Evolutionary conservation across 1,284 basidiomycete genomes (phyloP), one percentile per base, ranked within the genome.

Genomic region (Pholiota adiposa): DNA sequence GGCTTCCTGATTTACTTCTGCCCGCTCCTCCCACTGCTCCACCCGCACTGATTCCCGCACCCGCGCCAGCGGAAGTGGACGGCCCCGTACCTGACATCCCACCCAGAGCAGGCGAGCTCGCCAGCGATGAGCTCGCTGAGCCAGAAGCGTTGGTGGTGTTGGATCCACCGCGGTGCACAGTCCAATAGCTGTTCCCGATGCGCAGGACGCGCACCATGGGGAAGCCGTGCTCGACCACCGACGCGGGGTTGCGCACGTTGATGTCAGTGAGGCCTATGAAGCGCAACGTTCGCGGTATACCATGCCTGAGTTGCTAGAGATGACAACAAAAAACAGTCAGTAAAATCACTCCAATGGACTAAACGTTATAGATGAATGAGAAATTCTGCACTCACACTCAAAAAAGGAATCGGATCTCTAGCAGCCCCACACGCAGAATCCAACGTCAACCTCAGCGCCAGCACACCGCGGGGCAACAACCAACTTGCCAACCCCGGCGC

Each of bases 401-500:
- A 66, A 56, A 79, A 78, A 1, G 70, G 64, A n/a, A 70, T 63
- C 51, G 69, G 72, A 69, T 82, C 75, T 64, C 77, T 63, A 51
- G 73, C 65, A 56, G 72, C 70, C 14, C 72, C 71, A 9, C 74
- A 65, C 11, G 77, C 73, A 31, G 78, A 73, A 54, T 85, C 81
- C 36, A 89, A 69, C 16, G 78, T 79, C 51, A 89, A 70, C 16
- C 79, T 76, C 49, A 90, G 71, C 18, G 85, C 79, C 8, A 73
- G 72, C 1, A 90, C 81, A 34, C 74, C 78, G 12, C 87, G 73
- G 2, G 89, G 88, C 27, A 90, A 79, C 34, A 90, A 74, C 88
- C 88, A 90, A 54, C 83, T 79, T 7, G 87, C 87, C 33, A 90
- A 72, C 0, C 85, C 81, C 0, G 87, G 79, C 0, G 86, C 80